A percentile compares a stretch with the other conserved stretches of the same genome.
phyloP scores from a whole-genome alignment of 2,329 filamentous ascomycete species.

The Paecilomyces variotii region DNA sequence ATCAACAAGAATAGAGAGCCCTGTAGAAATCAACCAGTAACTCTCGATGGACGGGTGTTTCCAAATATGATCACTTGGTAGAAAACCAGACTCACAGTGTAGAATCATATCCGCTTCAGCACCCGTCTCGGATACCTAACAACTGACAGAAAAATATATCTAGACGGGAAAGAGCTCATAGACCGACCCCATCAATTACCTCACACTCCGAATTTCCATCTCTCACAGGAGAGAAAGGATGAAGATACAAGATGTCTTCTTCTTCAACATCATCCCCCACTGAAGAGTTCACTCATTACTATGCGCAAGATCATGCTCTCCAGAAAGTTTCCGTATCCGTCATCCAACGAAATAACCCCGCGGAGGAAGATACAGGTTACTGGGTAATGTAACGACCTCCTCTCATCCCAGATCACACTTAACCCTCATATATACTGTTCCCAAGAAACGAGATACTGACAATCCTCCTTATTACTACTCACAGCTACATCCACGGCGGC shows the following conservation, averaged over 20 bases:
- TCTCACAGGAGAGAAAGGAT: neutral
- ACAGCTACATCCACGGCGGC: conserved; percentile 41
- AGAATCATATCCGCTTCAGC: too few species aligned
- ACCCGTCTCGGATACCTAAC: too few species aligned
- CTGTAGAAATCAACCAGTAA: too few species aligned
- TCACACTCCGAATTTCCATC: too few species aligned
- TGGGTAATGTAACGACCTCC: conserved; percentile 33
- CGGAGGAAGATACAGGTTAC: conserved; percentile 17
- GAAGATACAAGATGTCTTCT: neutral
- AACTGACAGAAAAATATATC: too few species aligned
- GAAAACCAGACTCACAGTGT: too few species aligned
- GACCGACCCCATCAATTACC: too few species aligned
- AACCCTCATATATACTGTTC: neutral
- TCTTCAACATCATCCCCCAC: conserved; percentile 1
- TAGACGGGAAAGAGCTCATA: too few species aligned
- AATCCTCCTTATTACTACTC: neutral
- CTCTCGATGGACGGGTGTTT: too few species aligned
- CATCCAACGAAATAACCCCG: conserved; percentile 3
- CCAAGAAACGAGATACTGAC: neutral
- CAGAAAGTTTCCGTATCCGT: conserved; percentile 26
- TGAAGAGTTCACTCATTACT: conserved; percentile 17
- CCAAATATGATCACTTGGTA: too few species aligned
- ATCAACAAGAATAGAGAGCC: neutral
- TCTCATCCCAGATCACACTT: neutral
- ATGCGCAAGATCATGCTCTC: conserved; percentile 18